These are phyloP conservation scores for Didymella pomorum DNA, from an alignment of 2,329 filamentous ascomycete species.

Conservation along the genomic window DNA sequence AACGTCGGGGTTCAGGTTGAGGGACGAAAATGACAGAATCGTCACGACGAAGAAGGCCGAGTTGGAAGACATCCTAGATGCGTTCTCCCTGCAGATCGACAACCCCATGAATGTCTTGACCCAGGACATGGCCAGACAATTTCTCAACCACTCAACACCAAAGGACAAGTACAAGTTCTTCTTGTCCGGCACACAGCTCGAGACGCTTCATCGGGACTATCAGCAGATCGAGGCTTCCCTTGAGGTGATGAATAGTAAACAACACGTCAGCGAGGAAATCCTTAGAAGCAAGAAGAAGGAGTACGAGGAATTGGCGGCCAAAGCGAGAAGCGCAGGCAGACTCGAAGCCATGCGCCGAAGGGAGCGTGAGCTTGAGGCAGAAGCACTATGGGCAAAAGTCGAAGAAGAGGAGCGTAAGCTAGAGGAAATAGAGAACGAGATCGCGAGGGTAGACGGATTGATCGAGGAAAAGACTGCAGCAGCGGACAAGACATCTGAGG, in stretches of 20 bases:
- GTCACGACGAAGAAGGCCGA: conserved; percentile 86
- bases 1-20: conserved; percentile 84
- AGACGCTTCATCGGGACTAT: conserved; percentile 92
- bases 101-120: conserved; percentile 96
- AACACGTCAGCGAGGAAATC: conserved; percentile 68
- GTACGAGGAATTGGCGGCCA: conserved; percentile 68
- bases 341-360: conserved; percentile 71
- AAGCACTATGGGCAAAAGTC: conserved; percentile 89
- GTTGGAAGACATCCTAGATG: conserved; percentile 91
- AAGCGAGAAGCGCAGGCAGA: conserved; percentile 70
- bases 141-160: conserved; percentile 84
- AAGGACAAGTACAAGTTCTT: conserved; percentile 96
- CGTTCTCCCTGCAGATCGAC: conserved; percentile 91
- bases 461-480: conserved; percentile 58
- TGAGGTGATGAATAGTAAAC: conserved; percentile 73
- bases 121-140: conserved; percentile 93
- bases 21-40: conserved; percentile 71
- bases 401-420: conserved; percentile 71
- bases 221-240: conserved; percentile 80
- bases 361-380: conserved; percentile 66
- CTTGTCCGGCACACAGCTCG: conserved; percentile 89
- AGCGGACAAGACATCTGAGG: conserved; percentile 55
- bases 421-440: conserved; percentile 34
- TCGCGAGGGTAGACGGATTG: conserved; percentile 52
- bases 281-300: conserved; percentile 67